phyloP scores from a whole-genome alignment of 73 alveolate species.

The Paraurostyla sp. region DNA sequence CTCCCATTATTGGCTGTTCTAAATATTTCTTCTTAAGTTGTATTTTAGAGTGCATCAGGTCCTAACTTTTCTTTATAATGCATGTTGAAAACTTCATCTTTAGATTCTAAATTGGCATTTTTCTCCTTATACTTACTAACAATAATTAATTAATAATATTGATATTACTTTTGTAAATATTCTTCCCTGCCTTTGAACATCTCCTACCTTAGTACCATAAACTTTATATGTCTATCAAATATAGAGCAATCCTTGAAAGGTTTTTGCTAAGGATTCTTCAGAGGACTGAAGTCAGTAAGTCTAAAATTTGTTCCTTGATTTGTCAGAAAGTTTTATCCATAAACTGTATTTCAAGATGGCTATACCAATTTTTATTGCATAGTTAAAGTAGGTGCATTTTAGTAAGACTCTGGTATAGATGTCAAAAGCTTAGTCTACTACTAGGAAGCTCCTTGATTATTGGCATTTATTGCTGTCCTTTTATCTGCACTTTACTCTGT shows the following conservation, averaged over 20 bases:
- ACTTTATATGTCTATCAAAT: constrained; percentile 36
- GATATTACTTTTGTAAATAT: not conserved
- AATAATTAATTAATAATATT: not conserved
- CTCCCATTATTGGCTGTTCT: not conserved
- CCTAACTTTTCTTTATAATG: constrained; percentile 13
- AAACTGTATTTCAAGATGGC: too few species aligned
- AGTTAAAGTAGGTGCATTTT: too few species aligned
- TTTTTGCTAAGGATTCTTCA: not conserved
- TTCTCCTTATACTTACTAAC: not conserved
- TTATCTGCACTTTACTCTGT: too few species aligned
- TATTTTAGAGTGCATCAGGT: not conserved
- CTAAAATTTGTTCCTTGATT: too few species aligned
- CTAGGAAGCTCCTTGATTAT: too few species aligned
- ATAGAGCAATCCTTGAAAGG: constrained; percentile 47
- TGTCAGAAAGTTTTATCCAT: too few species aligned
- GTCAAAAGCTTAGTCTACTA: too few species aligned
- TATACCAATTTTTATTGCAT: too few species aligned
- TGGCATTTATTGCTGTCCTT: too few species aligned
- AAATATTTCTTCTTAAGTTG: constrained; percentile 35
- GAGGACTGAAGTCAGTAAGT: too few species aligned
- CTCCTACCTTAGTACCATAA: constrained; percentile 30
- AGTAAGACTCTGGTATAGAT: too few species aligned
- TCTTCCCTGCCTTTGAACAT: constrained; percentile 23
- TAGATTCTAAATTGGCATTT: constrained; percentile 43
- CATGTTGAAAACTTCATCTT: not conserved